phyloP scores from a whole-genome alignment of 2,329 filamentous ascomycete genomes.

The Microascus cirrosus region DNA sequence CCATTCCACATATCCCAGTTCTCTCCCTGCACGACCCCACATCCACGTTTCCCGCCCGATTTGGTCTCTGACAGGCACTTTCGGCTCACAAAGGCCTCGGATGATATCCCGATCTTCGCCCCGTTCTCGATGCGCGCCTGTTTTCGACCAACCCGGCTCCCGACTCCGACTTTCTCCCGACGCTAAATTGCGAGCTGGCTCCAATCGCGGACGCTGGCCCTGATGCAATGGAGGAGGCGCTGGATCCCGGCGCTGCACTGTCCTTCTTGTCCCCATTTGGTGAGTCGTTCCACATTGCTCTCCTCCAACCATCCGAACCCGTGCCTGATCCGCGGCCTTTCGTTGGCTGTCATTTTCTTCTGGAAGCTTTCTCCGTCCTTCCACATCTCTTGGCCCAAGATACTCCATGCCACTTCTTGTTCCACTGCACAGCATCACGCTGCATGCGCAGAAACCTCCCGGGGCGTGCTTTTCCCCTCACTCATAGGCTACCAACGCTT shows the following conservation, averaged over 20 bases:
- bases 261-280: constrained; percentile 45
- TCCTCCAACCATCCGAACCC: constrained; percentile 35
- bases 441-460: background rate
- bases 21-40: background rate
- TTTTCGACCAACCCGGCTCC: background rate
- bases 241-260: constrained; percentile 30
- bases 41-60: background rate
- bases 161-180: background rate
- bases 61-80: background rate
- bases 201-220: background rate
- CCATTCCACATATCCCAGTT: background rate
- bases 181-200: background rate
- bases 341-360: constrained; percentile 28
- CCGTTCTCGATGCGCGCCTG: background rate
- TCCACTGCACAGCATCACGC: constrained; percentile 1
- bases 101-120: background rate
- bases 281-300: constrained; percentile 27
- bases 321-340: constrained; percentile 28
- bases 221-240: constrained; percentile 12
- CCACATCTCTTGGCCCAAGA: background rate
- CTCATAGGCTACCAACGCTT: background rate
- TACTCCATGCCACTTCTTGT: background rate
- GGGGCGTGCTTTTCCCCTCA: background rate
- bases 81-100: background rate
- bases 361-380: constrained; percentile 1